Conservation (phyloP, 176 grass and related monocot species). For the Stipa capillata region DNA sequence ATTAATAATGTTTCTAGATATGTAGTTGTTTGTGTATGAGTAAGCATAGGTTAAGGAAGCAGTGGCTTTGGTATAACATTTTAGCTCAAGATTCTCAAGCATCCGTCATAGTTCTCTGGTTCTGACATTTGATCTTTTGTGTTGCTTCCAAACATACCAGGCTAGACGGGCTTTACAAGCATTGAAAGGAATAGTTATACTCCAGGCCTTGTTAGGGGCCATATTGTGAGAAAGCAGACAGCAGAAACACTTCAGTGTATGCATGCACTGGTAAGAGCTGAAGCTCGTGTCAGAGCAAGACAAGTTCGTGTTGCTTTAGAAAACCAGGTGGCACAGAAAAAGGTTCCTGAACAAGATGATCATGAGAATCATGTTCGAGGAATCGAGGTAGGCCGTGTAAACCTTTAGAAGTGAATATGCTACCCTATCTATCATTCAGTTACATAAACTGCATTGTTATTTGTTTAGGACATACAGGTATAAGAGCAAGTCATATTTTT, state of each 20-base stretch:
- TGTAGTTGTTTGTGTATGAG: neutral
- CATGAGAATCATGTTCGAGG: conserved; percentile 42
- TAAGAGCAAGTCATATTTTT: neutral
- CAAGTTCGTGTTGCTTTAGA: conserved; percentile 74
- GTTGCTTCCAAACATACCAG: conserved; percentile 39
- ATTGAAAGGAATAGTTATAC: conserved; percentile 85
- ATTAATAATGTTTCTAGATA: neutral
- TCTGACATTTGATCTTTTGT: conserved; percentile 8
- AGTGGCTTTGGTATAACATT: neutral
- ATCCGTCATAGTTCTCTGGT: neutral
- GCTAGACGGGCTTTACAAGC: conserved; percentile 85
- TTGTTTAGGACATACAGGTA: neutral
- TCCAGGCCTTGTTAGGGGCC: conserved; percentile 93
- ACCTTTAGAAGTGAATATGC: neutral
- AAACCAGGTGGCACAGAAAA: conserved; percentile 54
- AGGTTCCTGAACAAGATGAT: conserved; percentile 49
- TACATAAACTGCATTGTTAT: neutral
- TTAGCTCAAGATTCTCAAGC: conserved; percentile 5
- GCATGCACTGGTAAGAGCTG: conserved; percentile 73
- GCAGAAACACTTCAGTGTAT: conserved; percentile 88
- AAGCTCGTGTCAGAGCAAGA: conserved; percentile 81
- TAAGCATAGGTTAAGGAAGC: neutral
- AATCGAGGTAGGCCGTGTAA: conserved; percentile 62
- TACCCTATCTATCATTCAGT: neutral
- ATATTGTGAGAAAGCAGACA: conserved; percentile 88